Evolutionary conservation across 2,329 filamentous ascomycete species (phyloP).

Genomic region (Tolypocladium sp.): DNA sequence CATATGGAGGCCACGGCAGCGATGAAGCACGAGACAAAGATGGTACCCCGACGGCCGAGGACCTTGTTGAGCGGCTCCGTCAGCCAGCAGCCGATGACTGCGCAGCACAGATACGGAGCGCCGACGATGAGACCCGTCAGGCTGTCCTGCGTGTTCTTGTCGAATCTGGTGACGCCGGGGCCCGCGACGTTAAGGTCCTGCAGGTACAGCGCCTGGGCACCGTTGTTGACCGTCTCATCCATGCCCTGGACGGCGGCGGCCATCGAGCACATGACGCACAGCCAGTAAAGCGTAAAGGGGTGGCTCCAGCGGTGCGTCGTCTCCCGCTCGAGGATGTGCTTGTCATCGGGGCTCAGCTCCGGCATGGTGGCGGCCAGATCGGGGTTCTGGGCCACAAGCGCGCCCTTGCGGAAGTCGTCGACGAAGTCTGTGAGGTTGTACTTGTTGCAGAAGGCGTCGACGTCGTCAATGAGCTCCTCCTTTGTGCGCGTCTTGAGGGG

Average conservation of each 20-base stretch:
- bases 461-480: slow-evolving; percentile 5
- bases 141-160: slow-evolving; percentile 27
- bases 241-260: slow-evolving; percentile 56
- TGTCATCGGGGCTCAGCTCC: slow-evolving; percentile 17
- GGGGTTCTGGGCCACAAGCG: slow-evolving; percentile 23
- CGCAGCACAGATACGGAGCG: slow-evolving; percentile 8
- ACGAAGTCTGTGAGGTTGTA: slow-evolving; percentile 39
- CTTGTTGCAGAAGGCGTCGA: slow-evolving; percentile 4
- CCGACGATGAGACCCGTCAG: slow-evolving; percentile 31
- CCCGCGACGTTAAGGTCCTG: slow-evolving; percentile 58
- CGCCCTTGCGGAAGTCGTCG: slow-evolving; percentile 27
- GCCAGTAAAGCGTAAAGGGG: slow-evolving; percentile 23
- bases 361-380: slow-evolving; percentile 39
- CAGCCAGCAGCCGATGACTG: slow-evolving; percentile 24
- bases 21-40: slow-evolving; percentile 8
- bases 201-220: slow-evolving; percentile 39
- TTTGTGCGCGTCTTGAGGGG: slow-evolving; percentile 6
- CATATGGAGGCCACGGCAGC: slow-evolving; percentile 8
- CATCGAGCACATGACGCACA: slow-evolving; percentile 23
- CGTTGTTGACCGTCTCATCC: slow-evolving; percentile 57
- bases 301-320: slow-evolving; percentile 20
- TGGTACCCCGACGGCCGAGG: slow-evolving; percentile 8
- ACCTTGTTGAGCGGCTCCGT: slow-evolving; percentile 8
- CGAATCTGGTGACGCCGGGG: slow-evolving; percentile 42
- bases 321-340: slow-evolving; percentile 16